Evolutionary conservation across 1,139 yeast species (phyloP).

Genomic region (Suhomyces bolitotheri): DNA sequence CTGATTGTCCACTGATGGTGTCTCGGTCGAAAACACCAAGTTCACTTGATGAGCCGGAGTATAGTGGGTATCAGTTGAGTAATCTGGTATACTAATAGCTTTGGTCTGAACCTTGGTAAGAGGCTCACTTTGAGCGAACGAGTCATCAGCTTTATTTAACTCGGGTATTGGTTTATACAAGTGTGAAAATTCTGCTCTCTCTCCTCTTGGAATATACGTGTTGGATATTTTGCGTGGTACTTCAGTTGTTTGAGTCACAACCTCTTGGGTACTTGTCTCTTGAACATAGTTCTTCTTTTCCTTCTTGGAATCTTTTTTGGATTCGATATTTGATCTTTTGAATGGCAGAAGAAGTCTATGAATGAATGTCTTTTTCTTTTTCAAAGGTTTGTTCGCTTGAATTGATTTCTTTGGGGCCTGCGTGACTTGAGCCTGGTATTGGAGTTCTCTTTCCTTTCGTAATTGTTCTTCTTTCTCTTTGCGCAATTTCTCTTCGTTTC

Average conservation of each 20-base stretch:
- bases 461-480: background rate
- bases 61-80: constrained; percentile 10
- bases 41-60: constrained; percentile 4
- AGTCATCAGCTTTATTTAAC: constrained; percentile 12
- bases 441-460: background rate
- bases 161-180: constrained; percentile 21
- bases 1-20: background rate
- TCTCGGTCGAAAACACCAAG: constrained; percentile 3
- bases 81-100: constrained; percentile 10
- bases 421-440: background rate
- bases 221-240: constrained; percentile 16
- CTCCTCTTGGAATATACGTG: constrained; percentile 25
- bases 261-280: constrained; percentile 1
- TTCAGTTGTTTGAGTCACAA: background rate
- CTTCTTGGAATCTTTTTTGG: background rate
- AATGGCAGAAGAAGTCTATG: constrained; percentile 21
- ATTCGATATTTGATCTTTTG: constrained; percentile 9
- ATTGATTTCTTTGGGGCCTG: background rate
- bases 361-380: constrained; percentile 22
- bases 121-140: constrained; percentile 1
- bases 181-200: constrained; percentile 17
- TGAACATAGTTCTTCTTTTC: constrained; percentile 1
- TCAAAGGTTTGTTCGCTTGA: constrained; percentile 2
- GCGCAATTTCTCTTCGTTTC: constrained; percentile 2
- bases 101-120: constrained; percentile 4